Percentiles rank a stretch among this genome's conserved stretches.
Evolutionary conservation across 371 early-diverging fungal genomes (phyloP).

Genomic region (Zopfochytrium polystomum): DNA sequence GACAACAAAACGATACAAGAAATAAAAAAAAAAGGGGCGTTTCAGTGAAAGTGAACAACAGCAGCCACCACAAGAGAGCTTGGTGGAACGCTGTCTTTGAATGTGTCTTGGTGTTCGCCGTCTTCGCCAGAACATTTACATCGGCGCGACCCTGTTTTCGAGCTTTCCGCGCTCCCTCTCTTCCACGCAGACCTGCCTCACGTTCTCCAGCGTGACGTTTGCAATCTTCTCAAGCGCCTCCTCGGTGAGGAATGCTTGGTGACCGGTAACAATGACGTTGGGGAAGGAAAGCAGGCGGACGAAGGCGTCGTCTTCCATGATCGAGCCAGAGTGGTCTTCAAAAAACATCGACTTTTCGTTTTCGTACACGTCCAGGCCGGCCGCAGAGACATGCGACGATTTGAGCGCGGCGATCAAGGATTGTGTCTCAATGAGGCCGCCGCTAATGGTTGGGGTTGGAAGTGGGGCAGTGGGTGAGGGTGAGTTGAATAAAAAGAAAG

Average conservation of each 20-base stretch:
- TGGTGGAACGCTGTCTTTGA: too few species aligned
- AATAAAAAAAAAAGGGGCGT: too few species aligned
- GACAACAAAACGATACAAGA: too few species aligned
- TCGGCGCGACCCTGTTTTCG: slow-evolving; percentile 26
- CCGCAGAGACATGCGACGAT: slow-evolving; percentile 33
- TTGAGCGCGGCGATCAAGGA: slow-evolving; percentile 41
- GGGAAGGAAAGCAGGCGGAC: slow-evolving; percentile 36
- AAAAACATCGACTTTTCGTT: slow-evolving; percentile 46
- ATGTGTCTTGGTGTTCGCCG: too few species aligned
- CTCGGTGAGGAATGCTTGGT: slow-evolving; percentile 46
- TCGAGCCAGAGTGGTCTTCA: slow-evolving; percentile 28
- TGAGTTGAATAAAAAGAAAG: neutral
- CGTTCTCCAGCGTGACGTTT: slow-evolving; percentile 27
- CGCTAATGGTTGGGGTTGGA: slow-evolving; percentile 18
- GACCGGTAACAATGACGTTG: slow-evolving; percentile 44
- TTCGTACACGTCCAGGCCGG: slow-evolving; percentile 51
- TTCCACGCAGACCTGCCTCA: slow-evolving; percentile 28
- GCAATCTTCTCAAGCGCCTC: slow-evolving; percentile 40
- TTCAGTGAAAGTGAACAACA: too few species aligned
- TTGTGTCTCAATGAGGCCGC: slow-evolving; percentile 39
- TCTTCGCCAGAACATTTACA: too few species aligned
- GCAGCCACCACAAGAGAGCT: too few species aligned
- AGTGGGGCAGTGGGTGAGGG: too few species aligned
- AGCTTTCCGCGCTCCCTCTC: slow-evolving; percentile 27
- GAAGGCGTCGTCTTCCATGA: slow-evolving; percentile 38